Evolutionary conservation across 1,139 yeast genomes (phyloP), one percentile per base, ranked within the genome.

Genomic region (Hyphopichia wangnamkhiaoensis): DNA sequence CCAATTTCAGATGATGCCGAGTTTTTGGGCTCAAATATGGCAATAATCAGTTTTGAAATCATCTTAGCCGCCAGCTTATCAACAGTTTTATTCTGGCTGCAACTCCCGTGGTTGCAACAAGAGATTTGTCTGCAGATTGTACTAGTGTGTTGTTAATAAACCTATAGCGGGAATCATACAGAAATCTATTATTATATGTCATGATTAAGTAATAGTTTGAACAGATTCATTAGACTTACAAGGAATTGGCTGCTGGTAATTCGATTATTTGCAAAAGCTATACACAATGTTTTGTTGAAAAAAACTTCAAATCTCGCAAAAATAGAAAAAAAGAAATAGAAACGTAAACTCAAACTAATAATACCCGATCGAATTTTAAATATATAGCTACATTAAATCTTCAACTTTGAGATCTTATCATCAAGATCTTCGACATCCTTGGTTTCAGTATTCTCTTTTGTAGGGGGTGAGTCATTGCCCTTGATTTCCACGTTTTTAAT

Each of bases 331-430:
- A n/a, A n/a, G n/a, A 26, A 12, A 26, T 26, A 4, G 16, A n/a
- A 14, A 5, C 15, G 5, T 21, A 21, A 7, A 21, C 9, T 21
- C 9, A 21, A 10, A 21, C 24, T 21, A 21, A 21, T 7, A 21
- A 21, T 21, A 15, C 10, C n/a, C n/a, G n/a, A n/a, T n/a, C n/a
- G n/a, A n/a, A n/a, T n/a, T n/a, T n/a, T n/a, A n/a, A n/a, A n/a
- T n/a, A n/a, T n/a, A n/a, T n/a, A n/a, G n/a, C n/a, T n/a, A n/a
- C n/a, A n/a, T 37, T 35, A 43, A 13, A 46, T 46, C 37, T 46
- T 44, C 21, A 44, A 34, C 18, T 43, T 45, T 10, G 47, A 31
- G 23, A 44, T 24, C 15, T 38, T 43, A 5, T 37, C 37, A 13
- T 41, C 46, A 13, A 45, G 34, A 3, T 34, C 33, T 8, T 34